phyloP scores from a whole-genome alignment of 2,329 filamentous ascomycete species.

The Colletotrichum somersetense region DNA sequence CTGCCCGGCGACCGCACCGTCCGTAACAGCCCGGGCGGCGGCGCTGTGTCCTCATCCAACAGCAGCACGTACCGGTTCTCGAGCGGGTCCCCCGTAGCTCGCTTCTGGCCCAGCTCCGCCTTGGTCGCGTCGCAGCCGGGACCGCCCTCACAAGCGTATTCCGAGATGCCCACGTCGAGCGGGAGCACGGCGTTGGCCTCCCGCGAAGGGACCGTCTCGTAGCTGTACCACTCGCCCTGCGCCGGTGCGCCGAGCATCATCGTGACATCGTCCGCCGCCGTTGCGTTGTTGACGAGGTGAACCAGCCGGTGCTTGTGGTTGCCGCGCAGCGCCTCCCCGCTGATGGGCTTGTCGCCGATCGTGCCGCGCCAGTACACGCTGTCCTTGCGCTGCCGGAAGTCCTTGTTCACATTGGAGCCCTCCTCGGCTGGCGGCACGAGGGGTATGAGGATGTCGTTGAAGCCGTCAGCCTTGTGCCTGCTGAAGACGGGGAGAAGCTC shows the following conservation, averaged over 20 bases:
- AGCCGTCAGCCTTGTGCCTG: conserved; percentile 77
- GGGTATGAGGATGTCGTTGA: conserved; percentile 83
- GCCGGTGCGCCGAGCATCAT: conserved; percentile 66
- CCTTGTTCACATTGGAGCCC: conserved; percentile 56
- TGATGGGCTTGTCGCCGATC: conserved; percentile 67
- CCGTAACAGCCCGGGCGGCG: conserved; percentile 68
- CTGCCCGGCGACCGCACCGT: conserved; percentile 72
- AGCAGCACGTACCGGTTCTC: conserved; percentile 79
- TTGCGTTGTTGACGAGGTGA: conserved; percentile 74
- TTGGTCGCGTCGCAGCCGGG: conserved; percentile 63
- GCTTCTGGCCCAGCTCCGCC: conserved; percentile 62
- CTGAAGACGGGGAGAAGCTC: conserved; percentile 82
- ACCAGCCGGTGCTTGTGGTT: conserved; percentile 78
- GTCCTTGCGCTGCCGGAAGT: conserved; percentile 73
- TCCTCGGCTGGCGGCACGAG: conserved; percentile 61
- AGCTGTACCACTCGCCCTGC: conserved; percentile 58
- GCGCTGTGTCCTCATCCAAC: conserved; percentile 78
- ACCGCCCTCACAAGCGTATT: conserved; percentile 68
- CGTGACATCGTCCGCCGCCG: conserved; percentile 60
- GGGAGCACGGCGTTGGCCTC: conserved; percentile 67
- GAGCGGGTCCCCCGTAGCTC: conserved; percentile 66
- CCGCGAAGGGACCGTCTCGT: conserved; percentile 65
- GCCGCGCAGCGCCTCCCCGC: conserved; percentile 70
- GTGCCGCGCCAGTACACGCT: conserved; percentile 82
- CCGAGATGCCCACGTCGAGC: conserved; percentile 70